Conservation (phyloP, 2,329 filamentous ascomycete genomes). For the Lasiodiplodia sp. region DNA sequence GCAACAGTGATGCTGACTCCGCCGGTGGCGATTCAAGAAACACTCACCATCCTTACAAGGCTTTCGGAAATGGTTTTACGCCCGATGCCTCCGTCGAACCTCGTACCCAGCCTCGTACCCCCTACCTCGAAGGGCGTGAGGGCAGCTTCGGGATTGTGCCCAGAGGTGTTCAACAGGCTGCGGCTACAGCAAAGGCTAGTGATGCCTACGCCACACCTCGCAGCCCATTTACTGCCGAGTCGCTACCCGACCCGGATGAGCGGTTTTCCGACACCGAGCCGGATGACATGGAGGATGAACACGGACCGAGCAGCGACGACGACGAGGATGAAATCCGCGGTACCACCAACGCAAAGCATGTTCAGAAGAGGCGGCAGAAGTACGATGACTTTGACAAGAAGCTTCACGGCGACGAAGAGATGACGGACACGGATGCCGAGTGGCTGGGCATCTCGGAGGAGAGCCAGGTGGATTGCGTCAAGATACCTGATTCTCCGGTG, state of each 20-base stretch:
- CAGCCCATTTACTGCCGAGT: not conserved
- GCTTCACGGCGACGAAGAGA: not conserved
- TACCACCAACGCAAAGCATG: not conserved
- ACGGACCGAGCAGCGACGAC: not conserved
- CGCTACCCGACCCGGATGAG: not conserved
- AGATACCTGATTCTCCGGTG: too few relatives aligned
- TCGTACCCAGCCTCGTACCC: too few relatives aligned
- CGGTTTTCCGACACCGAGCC: not conserved
- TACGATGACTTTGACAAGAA: too few relatives aligned
- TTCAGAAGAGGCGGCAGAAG: too few relatives aligned
- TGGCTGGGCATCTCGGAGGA: not conserved
- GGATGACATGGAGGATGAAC: not conserved
- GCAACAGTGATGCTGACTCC: slow-evolving; percentile 32
- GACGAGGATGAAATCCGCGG: not conserved
- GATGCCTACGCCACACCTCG: slow-evolving; percentile 2
- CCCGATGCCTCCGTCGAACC: not conserved
- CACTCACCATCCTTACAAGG: too few relatives aligned
- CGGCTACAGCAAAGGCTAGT: not conserved
- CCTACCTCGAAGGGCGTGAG: not conserved
- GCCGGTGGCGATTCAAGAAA: slow-evolving; percentile 30
- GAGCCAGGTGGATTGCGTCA: too few relatives aligned
- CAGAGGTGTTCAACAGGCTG: not conserved
- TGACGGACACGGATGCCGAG: not conserved
- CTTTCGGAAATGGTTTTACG: not conserved
- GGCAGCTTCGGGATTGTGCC: not conserved